Conservation (phyloP, 2,329 filamentous ascomycete genomes). For the Pseudocercospora vitis region DNA sequence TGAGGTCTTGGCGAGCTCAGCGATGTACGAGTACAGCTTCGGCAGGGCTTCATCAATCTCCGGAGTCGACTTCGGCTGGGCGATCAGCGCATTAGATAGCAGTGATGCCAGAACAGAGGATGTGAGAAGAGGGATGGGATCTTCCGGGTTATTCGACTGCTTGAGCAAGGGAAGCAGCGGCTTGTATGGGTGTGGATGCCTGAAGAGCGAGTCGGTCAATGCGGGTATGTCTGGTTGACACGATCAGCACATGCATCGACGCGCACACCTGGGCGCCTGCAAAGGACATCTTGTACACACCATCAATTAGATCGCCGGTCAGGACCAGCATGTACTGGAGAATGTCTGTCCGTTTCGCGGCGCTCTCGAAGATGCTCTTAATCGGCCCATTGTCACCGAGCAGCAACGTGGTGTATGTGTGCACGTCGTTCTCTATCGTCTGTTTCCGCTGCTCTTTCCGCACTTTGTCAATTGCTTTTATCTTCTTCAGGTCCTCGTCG, state of each 20-base stretch:
- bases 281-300: conserved; percentile 49
- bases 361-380: conserved; percentile 79
- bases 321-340: conserved; percentile 93
- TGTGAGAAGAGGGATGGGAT: conserved; percentile 84
- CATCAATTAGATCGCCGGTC: conserved; percentile 80
- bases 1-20: conserved; percentile 75
- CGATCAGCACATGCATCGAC: too few relatives aligned
- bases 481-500: conserved; percentile 89
- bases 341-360: conserved; percentile 82
- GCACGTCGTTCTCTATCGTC: conserved; percentile 74
- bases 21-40: conserved; percentile 81
- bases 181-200: conserved; percentile 68
- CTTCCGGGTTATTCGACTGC: conserved; percentile 78
- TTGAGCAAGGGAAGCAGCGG: conserved; percentile 83
- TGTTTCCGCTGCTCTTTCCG: conserved; percentile 86
- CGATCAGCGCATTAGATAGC: conserved; percentile 63
- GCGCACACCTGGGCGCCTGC: too few relatives aligned
- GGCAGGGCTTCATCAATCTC: conserved; percentile 76
- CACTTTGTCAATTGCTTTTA: conserved; percentile 94
- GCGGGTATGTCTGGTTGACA: conserved; percentile 80
- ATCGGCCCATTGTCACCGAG: conserved; percentile 62
- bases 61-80: conserved; percentile 58
- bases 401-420: conserved; percentile 77
- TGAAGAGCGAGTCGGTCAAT: conserved; percentile 73
- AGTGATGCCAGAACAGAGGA: conserved; percentile 82